Base-by-base conservation (phyloP, 2,329 filamentous ascomycete genomes). In the Ophiocordyceps camponoti-saundersi region DNA sequence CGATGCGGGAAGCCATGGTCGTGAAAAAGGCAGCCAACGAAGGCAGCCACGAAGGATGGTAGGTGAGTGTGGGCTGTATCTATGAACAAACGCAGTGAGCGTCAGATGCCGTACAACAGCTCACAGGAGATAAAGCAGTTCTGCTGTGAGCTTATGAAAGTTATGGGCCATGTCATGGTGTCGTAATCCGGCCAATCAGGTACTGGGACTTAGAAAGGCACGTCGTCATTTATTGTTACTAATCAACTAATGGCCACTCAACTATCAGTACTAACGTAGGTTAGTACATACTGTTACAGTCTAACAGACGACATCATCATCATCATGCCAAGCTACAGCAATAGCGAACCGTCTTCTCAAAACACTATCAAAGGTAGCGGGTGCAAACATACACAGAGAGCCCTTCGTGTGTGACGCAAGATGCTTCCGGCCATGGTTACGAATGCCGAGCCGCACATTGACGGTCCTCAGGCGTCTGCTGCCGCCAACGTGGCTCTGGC, bases 401-500 rank as follows among this genome's bases (percentile, higher is more conserved):
- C 20, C 20, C 5, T 20, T 8, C 18, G 15, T 7, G 3, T 12
- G 36, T 18, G 15, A 7, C 21, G n/a, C 40, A 23, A 26, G 40
- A 42, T 42, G 40, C 40, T 42, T 12, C n/a, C 20, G 26, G 40
- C 40, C 4, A 42, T 42, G 40, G 20, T 23, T 12, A 42, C 20
- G 15, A 21, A 13, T 21, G 11, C 20, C 10, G 40, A 42, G 40
- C 21, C 40, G 40, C 44, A 42, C 12, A 42, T 20, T 15, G 47
- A 47, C 46, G 41, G 48, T n/a, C 29, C 29, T 15, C 42, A 48
- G 26, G n/a, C 41, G 18, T 56, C 53, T 34, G 55, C 59, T 7
- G 60, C 64, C 0, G 57, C 57, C 42, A 55, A 52, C 1, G 62
- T 68, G 16, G 57, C 62, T 3, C 49, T 53, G 18, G 55, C 62